Base-by-base conservation (phyloP, 1,284 basidiomycete species). In the Wolfiporia cocos region DNA sequence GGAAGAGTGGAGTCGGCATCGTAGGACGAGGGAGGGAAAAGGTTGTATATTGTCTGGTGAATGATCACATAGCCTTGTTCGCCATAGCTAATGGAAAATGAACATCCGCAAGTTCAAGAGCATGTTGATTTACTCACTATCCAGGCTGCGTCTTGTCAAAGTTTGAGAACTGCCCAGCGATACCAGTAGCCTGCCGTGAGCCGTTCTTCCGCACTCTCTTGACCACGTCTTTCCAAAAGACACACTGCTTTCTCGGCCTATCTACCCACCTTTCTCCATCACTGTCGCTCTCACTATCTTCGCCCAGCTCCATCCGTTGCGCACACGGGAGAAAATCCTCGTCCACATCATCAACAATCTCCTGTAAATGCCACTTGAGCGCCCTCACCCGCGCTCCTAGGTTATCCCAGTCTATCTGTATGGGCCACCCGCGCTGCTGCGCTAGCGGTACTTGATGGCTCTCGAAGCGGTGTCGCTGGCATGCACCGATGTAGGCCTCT, bases 91-190 rank as follows among this genome's bases (percentile, higher is more conserved):
- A 6, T 32, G 31, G 2, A 6, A 20, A 23, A 49, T 34, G 34
- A 42, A 41, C 30, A 36, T 33, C 28, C n/a, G 33, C 9, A 36
- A 45, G 32, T 5, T 40, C 17, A n/a, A 31, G 15, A 43, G 46
- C 36, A 34, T 15, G 40, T 32, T 15, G 38, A 26, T n/a, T 34
- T 12, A 67, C 86, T 67, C 55, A 90, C 87, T 90, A 90, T 67
- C 87, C 86, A 29, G 86, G 84, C 50, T 87, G 85, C 2, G 76
- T 75, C 63, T 78, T 85, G 52, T 86, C 74, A 53, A 90, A 90
- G 51, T 66, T 84, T 20, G 75, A 69, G 52, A 86, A 86, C 53
- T 89, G 86, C 2, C 75, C 84, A 34, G 70, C 73, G 36, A 86
- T 72, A 23, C 85, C 79, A 2, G 74, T 69, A 10, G 76, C 75